Evolutionary conservation across 2,329 filamentous ascomycete genomes (phyloP).

Genomic region (Epichloe sylvatica): DNA sequence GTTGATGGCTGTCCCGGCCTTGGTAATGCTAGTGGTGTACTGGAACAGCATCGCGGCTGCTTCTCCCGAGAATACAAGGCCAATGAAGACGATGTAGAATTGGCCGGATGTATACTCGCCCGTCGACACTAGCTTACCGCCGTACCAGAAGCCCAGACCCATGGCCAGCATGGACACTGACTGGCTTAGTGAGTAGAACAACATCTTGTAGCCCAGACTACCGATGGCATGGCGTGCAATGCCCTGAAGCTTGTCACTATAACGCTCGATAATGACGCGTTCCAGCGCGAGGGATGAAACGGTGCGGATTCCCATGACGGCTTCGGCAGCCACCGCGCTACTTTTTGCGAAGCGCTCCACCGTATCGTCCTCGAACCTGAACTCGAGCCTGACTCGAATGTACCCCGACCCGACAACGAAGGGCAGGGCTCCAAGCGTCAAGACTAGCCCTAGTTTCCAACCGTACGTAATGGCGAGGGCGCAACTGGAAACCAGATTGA

Average conservation of each 20-base stretch:
- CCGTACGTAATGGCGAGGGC: conserved; percentile 31
- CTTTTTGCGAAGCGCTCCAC: conserved; percentile 30
- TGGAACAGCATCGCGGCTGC: conserved; percentile 29
- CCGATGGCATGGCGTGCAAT: conserved; percentile 18
- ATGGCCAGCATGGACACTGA: conserved; percentile 24
- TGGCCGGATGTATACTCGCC: conserved; percentile 33
- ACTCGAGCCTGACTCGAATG: conserved; percentile 33
- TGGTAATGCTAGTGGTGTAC: conserved; percentile 37
- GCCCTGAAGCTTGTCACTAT: conserved; percentile 17
- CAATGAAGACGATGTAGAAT: conserved; percentile 38
- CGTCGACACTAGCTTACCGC: conserved; percentile 24
- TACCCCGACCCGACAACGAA: conserved; percentile 31
- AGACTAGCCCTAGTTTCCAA: conserved; percentile 37
- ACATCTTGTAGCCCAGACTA: conserved; percentile 24
- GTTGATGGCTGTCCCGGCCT: conserved; percentile 32
- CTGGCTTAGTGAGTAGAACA: conserved; percentile 27
- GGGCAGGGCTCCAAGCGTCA: conserved; percentile 31
- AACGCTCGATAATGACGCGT: conserved; percentile 24
- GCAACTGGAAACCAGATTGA: conserved; percentile 31
- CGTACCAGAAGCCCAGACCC: conserved; percentile 28
- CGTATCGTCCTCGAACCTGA: conserved; percentile 30
- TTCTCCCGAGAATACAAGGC: conserved; percentile 32
- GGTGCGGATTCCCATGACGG: conserved; percentile 34
- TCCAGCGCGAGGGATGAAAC: conserved; percentile 36
- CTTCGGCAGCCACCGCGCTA: conserved; percentile 35